phyloP scores from a whole-genome alignment of 1,139 yeast genomes.

The Magnusiomyces magnusii region DNA sequence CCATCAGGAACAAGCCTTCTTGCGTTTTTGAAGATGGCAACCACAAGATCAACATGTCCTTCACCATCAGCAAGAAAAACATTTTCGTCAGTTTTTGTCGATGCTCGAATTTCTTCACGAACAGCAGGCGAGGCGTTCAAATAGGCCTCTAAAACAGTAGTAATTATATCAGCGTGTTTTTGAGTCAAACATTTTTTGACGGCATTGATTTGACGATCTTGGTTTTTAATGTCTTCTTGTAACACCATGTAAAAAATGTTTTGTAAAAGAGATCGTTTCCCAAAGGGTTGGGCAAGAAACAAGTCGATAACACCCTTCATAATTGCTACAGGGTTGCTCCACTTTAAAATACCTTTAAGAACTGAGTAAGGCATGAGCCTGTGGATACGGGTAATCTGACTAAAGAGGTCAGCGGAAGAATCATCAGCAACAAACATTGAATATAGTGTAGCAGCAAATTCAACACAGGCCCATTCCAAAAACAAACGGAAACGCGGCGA shows the following conservation, averaged over 20 bases:
- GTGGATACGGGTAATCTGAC: slow-evolving; percentile 63
- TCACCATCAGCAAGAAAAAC: slow-evolving; percentile 6
- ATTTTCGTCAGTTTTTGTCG: not conserved
- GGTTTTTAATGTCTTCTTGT: slow-evolving; percentile 69
- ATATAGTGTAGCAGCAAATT: slow-evolving; percentile 75
- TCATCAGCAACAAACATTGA: slow-evolving; percentile 75
- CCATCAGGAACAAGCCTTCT: slow-evolving; percentile 6
- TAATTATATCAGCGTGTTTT: slow-evolving; percentile 20
- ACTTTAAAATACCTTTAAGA: slow-evolving; percentile 64
- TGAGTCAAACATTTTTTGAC: slow-evolving; percentile 39
- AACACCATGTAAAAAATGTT: slow-evolving; percentile 65
- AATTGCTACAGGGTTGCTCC: slow-evolving; percentile 80
- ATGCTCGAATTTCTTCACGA: slow-evolving; percentile 10
- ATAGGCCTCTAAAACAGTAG: slow-evolving; percentile 22
- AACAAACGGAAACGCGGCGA: slow-evolving; percentile 62
- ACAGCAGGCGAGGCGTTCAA: slow-evolving; percentile 21
- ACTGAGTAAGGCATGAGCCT: slow-evolving; percentile 66
- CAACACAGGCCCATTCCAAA: slow-evolving; percentile 74
- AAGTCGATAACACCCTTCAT: slow-evolving; percentile 70
- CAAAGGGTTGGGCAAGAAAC: slow-evolving; percentile 71
- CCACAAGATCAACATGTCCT: slow-evolving; percentile 23
- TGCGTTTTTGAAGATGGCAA: slow-evolving; percentile 25
- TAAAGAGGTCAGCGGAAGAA: slow-evolving; percentile 62
- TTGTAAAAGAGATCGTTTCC: slow-evolving; percentile 60
- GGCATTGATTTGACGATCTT: slow-evolving; percentile 47